Evolutionary conservation across 1,139 yeast species (phyloP).

Genomic region (Saccharomyces hybrid): DNA sequence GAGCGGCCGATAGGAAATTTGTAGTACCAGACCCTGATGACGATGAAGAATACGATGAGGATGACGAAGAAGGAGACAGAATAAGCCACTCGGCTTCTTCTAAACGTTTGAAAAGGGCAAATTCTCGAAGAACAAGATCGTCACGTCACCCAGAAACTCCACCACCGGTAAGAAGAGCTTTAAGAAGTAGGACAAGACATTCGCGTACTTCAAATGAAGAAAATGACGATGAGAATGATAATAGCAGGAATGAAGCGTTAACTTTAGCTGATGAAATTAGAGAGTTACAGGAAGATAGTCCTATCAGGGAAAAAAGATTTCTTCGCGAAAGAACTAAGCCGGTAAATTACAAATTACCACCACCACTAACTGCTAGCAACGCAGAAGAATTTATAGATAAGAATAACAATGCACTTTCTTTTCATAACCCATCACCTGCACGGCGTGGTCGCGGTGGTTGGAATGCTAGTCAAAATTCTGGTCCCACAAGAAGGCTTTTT

Average conservation of each 20-base stretch:
- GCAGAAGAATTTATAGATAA: conserved; percentile 14
- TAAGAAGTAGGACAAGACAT: conserved; percentile 12
- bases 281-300: conserved; percentile 37
- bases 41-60: conserved; percentile 16
- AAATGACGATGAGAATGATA: conserved; percentile 14
- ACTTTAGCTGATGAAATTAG: conserved; percentile 36
- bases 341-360: conserved; percentile 80
- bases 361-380: conserved; percentile 51
- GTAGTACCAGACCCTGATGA: conserved; percentile 25
- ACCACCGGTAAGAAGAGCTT: conserved; percentile 10
- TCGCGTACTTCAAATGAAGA: conserved; percentile 4
- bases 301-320: conserved; percentile 45
- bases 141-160: conserved; percentile 14
- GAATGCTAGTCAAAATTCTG: conserved; percentile 24
- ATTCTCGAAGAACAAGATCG: conserved; percentile 12
- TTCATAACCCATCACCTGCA: conserved; percentile 28
- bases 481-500: conserved; percentile 55
- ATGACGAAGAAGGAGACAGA: conserved; percentile 20
- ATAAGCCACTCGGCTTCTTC: conserved; percentile 3
- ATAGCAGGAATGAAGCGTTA: conserved; percentile 24
- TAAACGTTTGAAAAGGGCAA: conserved; percentile 8
- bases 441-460: conserved; percentile 35
- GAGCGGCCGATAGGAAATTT: conserved; percentile 16
- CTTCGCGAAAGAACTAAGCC: conserved; percentile 66
- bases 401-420: conserved; percentile 17